Conservation (phyloP, 768 basidiomycete genomes). For the Phylloporus sp. region DNA sequence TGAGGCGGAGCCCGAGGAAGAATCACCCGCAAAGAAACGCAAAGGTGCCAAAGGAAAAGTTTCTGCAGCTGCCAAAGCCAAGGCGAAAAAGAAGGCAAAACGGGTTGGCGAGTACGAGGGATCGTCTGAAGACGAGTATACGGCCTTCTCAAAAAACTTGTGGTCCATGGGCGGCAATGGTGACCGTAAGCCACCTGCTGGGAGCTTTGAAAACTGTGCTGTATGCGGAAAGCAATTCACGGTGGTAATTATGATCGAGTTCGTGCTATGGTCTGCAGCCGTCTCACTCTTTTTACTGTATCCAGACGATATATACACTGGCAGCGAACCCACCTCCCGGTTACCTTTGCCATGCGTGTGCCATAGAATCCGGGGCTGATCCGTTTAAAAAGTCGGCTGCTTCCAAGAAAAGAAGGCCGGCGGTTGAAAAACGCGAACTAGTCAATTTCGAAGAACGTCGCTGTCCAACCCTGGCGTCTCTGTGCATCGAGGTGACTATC, state of each 20-base stretch:
- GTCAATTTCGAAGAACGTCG: conserved; percentile 64
- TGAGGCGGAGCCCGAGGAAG: conserved; percentile 45
- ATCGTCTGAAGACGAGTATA: conserved; percentile 63
- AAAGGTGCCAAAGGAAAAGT: conserved; percentile 44
- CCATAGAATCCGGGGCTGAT: conserved; percentile 69
- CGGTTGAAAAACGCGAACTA: conserved; percentile 63
- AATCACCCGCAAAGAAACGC: conserved; percentile 48
- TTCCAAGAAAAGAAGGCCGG: conserved; percentile 57
- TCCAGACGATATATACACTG: conserved; percentile 82
- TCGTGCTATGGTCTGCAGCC: background rate
- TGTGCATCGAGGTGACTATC: conserved; percentile 68
- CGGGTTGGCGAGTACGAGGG: conserved; percentile 46
- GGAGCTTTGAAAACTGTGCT: conserved; percentile 77
- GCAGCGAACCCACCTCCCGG: conserved; percentile 66
- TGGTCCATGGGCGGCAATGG: conserved; percentile 31
- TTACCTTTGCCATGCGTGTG: conserved; percentile 81
- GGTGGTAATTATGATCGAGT: conserved; percentile 52
- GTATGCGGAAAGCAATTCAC: conserved; percentile 82
- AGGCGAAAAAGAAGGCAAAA: conserved; percentile 38
- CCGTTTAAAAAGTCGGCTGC: conserved; percentile 78
- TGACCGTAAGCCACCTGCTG: conserved; percentile 57
- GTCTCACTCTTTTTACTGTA: background rate
- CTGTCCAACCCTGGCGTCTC: conserved; percentile 64
- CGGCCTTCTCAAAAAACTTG: conserved; percentile 51
- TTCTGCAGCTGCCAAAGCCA: conserved; percentile 36